A percentile compares a stretch with the other conserved stretches of the same genome.
These are phyloP conservation scores for Malassezia nana DNA, from an alignment of 1,284 basidiomycete genomes.

Conservation along the genomic window DNA sequence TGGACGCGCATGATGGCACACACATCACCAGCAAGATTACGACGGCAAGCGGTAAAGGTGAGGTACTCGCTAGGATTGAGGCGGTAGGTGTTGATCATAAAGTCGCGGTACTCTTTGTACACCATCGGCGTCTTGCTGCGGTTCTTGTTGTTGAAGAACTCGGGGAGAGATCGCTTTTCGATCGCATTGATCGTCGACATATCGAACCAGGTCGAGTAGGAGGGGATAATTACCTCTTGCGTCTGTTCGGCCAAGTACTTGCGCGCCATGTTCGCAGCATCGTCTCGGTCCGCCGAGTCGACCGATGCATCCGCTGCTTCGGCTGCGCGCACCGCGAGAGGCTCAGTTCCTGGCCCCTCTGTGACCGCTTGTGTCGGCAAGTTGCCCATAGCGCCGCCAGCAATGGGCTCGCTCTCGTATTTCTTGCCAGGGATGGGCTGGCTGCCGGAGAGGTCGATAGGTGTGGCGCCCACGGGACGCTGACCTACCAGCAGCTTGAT, in stretches of 20 bases:
- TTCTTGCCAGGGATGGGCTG: constrained; percentile 44
- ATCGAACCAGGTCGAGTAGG: constrained; percentile 96
- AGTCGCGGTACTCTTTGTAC: constrained; percentile 99
- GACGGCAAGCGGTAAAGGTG: constrained; percentile 88
- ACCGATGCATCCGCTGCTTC: constrained; percentile 47
- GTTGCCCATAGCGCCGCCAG: constrained; percentile 40
- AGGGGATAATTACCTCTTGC: constrained; percentile 83
- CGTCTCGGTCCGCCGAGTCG: constrained; percentile 50
- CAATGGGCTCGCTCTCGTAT: constrained; percentile 43
- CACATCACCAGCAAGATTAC: constrained; percentile 94
- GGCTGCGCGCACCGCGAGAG: constrained; percentile 25
- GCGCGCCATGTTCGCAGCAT: constrained; percentile 69
- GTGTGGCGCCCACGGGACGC: constrained; percentile 35
- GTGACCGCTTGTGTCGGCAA: constrained; percentile 21
- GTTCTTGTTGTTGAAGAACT: constrained; percentile 94
- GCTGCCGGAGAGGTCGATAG: constrained; percentile 41
- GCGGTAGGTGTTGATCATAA: constrained; percentile 98
- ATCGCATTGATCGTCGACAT: constrained; percentile 86
- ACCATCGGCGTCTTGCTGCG: constrained; percentile 80
- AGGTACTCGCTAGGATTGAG: constrained; percentile 90
- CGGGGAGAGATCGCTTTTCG: constrained; percentile 82
- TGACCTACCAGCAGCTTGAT: constrained; percentile 43
- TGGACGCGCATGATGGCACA: constrained; percentile 98
- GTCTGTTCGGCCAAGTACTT: constrained; percentile 94
- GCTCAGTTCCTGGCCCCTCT: constrained; percentile 22